phyloP scores from a whole-genome alignment of 1,139 yeast genomes.

The Blastobotrys illinoisensis region DNA sequence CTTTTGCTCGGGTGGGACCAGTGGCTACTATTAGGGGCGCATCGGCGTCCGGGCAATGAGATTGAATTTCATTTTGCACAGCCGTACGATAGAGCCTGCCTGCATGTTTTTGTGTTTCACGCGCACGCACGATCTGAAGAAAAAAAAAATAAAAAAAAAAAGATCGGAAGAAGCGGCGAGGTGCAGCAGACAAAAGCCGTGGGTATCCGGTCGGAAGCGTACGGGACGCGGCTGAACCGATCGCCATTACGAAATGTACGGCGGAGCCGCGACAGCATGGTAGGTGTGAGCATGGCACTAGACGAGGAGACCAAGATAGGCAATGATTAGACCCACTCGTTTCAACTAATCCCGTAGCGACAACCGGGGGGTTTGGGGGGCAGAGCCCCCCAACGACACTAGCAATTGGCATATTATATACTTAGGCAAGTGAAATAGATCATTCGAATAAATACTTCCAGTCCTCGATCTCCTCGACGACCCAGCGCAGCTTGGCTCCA shows the following conservation, averaged over 20 bases:
- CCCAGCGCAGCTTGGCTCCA: conserved; percentile 30
- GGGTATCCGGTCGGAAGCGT: background rate
- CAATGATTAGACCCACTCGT: background rate
- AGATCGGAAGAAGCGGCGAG: background rate
- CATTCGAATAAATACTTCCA: conserved; percentile 30
- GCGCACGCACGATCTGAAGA: background rate
- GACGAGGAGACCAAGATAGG: no score
- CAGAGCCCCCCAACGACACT: no score
- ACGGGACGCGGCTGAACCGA: background rate
- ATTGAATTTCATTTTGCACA: background rate
- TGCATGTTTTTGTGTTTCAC: background rate
- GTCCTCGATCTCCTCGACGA: conserved; percentile 35
- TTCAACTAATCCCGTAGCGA: no score
- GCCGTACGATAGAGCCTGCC: background rate
- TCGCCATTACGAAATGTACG: background rate
- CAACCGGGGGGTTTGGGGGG: no score
- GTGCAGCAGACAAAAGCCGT: background rate
- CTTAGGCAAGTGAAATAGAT: background rate
- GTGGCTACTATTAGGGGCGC: no score
- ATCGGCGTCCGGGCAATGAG: background rate
- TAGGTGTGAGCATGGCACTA: no score
- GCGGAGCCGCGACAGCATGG: no score
- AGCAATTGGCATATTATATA: background rate
- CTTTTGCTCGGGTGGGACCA: no score
- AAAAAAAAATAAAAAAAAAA: background rate